Conservation (phyloP, 148 eudicot genomes). For the Diospyros lotus region DNA sequence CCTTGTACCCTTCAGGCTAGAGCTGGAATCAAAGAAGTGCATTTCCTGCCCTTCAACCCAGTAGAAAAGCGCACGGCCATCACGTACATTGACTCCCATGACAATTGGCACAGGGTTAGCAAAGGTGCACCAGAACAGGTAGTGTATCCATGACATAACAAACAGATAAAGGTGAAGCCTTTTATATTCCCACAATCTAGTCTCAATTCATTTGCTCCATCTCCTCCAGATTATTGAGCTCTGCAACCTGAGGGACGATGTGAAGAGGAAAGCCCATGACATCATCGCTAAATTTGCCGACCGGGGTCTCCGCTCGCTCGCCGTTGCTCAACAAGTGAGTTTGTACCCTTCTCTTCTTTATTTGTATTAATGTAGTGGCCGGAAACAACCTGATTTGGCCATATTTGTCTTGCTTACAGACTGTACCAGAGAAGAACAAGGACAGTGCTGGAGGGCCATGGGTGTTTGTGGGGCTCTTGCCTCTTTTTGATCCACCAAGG, state of each 20-base stretch:
- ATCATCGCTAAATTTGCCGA: conserved; percentile 73
- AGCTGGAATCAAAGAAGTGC: conserved; percentile 80
- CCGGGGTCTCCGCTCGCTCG: conserved; percentile 79
- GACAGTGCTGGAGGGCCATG: conserved; percentile 69
- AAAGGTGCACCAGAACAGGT: conserved; percentile 92
- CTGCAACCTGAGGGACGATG: conserved; percentile 41
- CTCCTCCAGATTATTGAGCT: conserved; percentile 61
- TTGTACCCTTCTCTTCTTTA: neutral
- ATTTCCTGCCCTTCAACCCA: conserved; percentile 83
- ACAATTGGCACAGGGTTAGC: conserved; percentile 80
- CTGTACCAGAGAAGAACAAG: conserved; percentile 68
- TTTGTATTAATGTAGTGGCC: neutral
- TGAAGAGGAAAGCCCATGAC: conserved; percentile 44
- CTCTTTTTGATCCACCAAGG: conserved; percentile 82
- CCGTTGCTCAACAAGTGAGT: conserved; percentile 53
- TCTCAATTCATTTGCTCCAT: neutral
- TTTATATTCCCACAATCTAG: neutral
- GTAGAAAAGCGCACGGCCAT: conserved; percentile 88
- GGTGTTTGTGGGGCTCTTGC: conserved; percentile 65
- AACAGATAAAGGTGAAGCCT: neutral
- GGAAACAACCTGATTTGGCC: neutral
- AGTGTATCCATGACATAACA: conserved; percentile 3
- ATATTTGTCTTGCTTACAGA: conserved; percentile 17
- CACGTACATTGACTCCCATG: conserved; percentile 52
- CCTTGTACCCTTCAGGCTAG: conserved; percentile 45